Evolutionary conservation across 352 stramenopile genomes (phyloP), one percentile per base, ranked within the genome.

Genomic region (Phytophthora tubulina): DNA sequence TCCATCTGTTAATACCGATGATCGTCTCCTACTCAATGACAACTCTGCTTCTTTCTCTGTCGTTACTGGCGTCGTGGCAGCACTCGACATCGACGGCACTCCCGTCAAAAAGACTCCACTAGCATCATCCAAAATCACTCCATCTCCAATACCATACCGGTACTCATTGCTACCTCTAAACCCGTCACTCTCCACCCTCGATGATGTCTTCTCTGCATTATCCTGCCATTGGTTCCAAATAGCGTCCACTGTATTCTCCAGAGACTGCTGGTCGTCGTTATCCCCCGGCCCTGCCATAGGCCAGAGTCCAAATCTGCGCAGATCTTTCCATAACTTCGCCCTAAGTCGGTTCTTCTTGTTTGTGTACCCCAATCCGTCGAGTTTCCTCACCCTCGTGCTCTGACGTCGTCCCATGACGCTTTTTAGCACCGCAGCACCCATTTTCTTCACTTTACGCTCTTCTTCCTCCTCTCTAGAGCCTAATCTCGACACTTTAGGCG

Each of bases 161-260:
- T 17, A 61, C 9, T 8, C 70, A 56, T 64, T 49, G 27, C 17
- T 69, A 14, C 38, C 50, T 48, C 13, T 53, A 21, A 54, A 21
- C 6, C 10, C 39, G 11, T 45, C 46, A 30, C 13, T 56, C 27
- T 63, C 17, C 45, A 30, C 11, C 31, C 15, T 33, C 0, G 30
- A 13, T 5, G 41, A 30, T 1, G 17, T 45, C 4, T 49, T 21
- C 1, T 31, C 51, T 30, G 63, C 46, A 15, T 70, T 74, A 4
- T 80, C 45, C 11, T 82, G 72, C 81, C 77, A 88, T 55, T 93
- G 82, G 6, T 51, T 79, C 72, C 87, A 81, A 73, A 92, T 93
- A 10, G 81, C 67, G 27, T 92, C 79, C 32, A 88, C 81, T 0
- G 84, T 61, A 10, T 61, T 75, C 36, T 91, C 78, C 21, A 91